Evolutionary conservation across 2,329 filamentous ascomycete species (phyloP), one percentile per base, ranked within the genome.

Genomic region (Pseudogymnoascus sp.): DNA sequence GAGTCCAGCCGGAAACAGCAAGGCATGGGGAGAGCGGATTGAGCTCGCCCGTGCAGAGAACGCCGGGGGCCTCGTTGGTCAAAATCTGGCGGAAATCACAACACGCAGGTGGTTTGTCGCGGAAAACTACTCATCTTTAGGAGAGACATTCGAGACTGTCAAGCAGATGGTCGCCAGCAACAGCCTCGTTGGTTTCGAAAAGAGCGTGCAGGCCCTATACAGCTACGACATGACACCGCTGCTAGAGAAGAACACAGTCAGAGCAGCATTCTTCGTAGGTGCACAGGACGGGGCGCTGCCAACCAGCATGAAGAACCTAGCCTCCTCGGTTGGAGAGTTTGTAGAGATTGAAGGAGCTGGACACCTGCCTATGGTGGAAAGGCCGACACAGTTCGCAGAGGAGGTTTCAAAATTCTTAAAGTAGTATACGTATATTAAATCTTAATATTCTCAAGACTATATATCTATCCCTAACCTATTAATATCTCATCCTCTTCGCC

Each of bases 311-410:
- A 85, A 87, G 61, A 85, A 85, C 12, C 91, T 92, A 81, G 84
- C 80, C 62, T 79, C 74, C 0, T 72, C 77, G 16, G 72, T 91
- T 43, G 81, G 81, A 0, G 80, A 83, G 63, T 80, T 92, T 66
- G 84, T 81, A 71, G 74, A 89, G 63, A 82, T 95, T 8, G 83
- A 89, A 0, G 77, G 81, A 7, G 85, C 90, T 0, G 91, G 91
- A 0, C 91, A 96, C 77, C 74, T 96, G 69, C 91, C 91, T 0
- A 95, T 95, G 90, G 86, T 86, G 58, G 91, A 95, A 75, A 82
- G 84, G 67, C 86, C 89, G 0, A 75, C 78, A 63, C 84, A 80
- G 3, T 92, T 92, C 72, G 87, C 87, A 71, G 76, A 81, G 29
- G 83, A 83, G 52, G 78, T 93, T 2, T 76, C 78, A 43, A 77